These are phyloP conservation scores for Cladosporium colombiae DNA, from an alignment of 2,329 filamentous ascomycete species.

Conservation along the genomic window DNA sequence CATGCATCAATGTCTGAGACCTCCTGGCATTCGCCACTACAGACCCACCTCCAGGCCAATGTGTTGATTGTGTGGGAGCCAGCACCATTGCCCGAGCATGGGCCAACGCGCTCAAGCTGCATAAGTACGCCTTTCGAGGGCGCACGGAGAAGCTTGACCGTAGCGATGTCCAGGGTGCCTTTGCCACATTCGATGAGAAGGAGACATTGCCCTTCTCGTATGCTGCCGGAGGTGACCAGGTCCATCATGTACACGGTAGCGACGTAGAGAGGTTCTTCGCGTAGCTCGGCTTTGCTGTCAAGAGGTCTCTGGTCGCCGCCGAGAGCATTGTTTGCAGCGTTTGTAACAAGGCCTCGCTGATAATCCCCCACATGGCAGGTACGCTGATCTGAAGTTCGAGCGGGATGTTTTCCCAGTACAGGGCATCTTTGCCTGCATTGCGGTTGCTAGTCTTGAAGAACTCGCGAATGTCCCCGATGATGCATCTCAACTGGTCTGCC, in stretches of 20 bases:
- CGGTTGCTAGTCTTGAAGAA: not conserved
- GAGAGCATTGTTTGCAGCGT: not conserved
- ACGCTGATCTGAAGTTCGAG: slow-evolving; percentile 2
- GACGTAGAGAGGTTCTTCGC: not conserved
- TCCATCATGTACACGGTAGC: not conserved
- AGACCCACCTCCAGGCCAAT: not conserved
- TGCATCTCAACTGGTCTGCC: not conserved
- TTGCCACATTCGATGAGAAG: not conserved
- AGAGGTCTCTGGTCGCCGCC: not conserved
- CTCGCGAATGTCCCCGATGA: not conserved
- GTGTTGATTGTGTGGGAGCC: not conserved
- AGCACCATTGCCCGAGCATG: not conserved
- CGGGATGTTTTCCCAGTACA: not conserved
- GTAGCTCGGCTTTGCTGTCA: not conserved
- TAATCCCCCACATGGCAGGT: not conserved
- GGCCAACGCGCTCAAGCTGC: not conserved
- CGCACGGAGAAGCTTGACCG: not conserved
- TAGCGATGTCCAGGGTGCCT: not conserved
- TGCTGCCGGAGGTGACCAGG: not conserved
- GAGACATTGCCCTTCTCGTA: not conserved
- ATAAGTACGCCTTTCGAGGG: not conserved
- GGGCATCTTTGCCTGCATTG: not conserved
- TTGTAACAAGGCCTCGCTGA: not conserved
- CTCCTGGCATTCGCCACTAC: not conserved
- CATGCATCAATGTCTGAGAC: not conserved